Evolutionary conservation across 768 basidiomycete species (phyloP), one percentile per base, ranked within the genome.

Genomic region (Calocybe indica): DNA sequence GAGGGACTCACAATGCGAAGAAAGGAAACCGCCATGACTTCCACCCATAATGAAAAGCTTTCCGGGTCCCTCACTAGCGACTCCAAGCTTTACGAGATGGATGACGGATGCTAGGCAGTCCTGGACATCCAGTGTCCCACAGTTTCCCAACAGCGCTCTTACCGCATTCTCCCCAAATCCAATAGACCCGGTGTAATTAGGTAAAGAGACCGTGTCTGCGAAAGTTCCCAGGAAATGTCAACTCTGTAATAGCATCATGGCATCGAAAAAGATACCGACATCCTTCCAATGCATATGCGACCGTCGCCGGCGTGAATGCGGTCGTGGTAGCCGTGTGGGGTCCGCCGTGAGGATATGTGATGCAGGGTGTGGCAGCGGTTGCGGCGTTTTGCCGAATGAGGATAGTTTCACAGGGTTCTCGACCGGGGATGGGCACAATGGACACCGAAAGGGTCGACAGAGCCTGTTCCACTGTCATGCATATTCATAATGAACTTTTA

Each of bases 1-100:
- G 22, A n/a, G 35, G 15, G 14, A 67, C 80, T 52, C 55, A 83
- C 81, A 63, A 55, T 84, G 82, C 0, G 71, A 75, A 1, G 73
- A 52, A 10, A 85, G 65, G 58, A 83, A 87, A 1, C 85, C 85
- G 0, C 85, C 85, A 50, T 89, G 87, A 40, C 79, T 83, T 36
- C 85, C 86, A 5, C 86, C 85, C 43, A 66, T 66, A 1, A 85
- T 58, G 30, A 84, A 69, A 43, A 79, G 74, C 51, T 74, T 76
- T 6, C 77, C 79, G 11, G 63, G 62, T 1, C 73, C 76, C 10
- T 69, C 58, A 37, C 68, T 63, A 0, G 81, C 73, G 1, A 85
- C 61, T 1, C 76, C 77, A 4, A 74, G 60, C 10, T 63, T 55
- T 31, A 81, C 63, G 37, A 87, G 72, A 50, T 80, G 69, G 14